Conservation (phyloP, 495 filamentous ascomycete genomes). For the Parathielavia appendiculata region DNA sequence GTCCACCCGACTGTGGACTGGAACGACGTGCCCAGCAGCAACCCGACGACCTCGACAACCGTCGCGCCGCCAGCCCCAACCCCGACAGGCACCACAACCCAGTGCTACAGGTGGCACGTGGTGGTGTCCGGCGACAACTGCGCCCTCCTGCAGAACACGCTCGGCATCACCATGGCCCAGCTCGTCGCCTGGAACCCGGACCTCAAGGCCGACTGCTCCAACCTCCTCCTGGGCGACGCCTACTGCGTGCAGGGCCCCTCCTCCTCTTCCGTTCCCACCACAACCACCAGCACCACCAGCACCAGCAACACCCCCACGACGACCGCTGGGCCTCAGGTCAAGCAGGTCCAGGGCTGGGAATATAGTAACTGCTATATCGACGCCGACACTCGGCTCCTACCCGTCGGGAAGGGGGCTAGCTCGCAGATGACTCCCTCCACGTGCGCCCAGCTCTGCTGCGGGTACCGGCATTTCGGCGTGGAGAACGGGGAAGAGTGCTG, state of each 20-base stretch:
- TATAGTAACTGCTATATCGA: too few species aligned
- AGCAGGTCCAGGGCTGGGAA: too few species aligned
- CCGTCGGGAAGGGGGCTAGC: too few species aligned
- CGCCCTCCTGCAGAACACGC: constrained; percentile 6
- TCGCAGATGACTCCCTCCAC: too few species aligned
- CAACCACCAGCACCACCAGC: neutral
- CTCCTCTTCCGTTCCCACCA: neutral
- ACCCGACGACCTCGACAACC: neutral
- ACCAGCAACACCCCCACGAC: neutral
- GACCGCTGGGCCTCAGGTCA: neutral
- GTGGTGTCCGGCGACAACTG: neutral
- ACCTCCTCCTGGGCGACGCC: constrained; percentile 1
- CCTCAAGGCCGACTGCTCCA: constrained; percentile 1
- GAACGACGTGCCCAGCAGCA: neutral
- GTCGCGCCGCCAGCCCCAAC: neutral
- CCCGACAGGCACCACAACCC: neutral
- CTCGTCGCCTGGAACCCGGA: constrained; percentile 7
- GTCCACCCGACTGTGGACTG: constrained; percentile 5
- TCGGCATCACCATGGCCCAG: constrained; percentile 6
- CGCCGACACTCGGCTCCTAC: too few species aligned
- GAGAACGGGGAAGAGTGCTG: too few species aligned
- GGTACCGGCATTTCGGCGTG: too few species aligned
- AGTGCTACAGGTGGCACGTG: constrained; percentile 3
- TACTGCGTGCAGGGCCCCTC: constrained; percentile 2
- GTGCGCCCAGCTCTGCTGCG: too few species aligned